Percentiles rank a stretch among this genome's conserved stretches.
Conservation (phyloP, 352 stramenopile genomes). For the Phytophthora multivora region DNA sequence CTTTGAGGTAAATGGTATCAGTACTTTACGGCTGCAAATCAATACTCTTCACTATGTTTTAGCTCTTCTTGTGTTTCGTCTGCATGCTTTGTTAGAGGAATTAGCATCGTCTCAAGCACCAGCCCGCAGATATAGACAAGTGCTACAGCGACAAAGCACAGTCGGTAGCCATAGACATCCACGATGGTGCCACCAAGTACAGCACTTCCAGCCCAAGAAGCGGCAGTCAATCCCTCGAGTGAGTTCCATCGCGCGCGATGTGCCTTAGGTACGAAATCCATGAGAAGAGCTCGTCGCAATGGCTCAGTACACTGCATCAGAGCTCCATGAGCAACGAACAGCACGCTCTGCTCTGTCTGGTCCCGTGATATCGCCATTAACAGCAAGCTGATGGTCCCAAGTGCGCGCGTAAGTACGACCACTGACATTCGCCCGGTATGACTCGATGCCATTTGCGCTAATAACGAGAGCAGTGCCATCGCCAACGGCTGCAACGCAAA, state of each 20-base stretch:
- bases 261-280: slow-evolving; percentile 73
- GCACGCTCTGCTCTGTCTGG: slow-evolving; percentile 35
- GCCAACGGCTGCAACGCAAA: slow-evolving; percentile 60
- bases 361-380: slow-evolving; percentile 48
- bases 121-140: slow-evolving; percentile 53
- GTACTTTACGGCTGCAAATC: not conserved
- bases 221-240: slow-evolving; percentile 64
- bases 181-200: slow-evolving; percentile 68
- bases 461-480: slow-evolving; percentile 46
- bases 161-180: slow-evolving; percentile 62
- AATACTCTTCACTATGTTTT: slow-evolving; percentile 1
- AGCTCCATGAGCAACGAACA: slow-evolving; percentile 59
- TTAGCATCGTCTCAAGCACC: slow-evolving; percentile 52
- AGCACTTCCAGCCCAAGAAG: slow-evolving; percentile 68
- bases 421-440: slow-evolving; percentile 55
- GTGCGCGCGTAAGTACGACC: slow-evolving; percentile 47
- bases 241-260: slow-evolving; percentile 75
- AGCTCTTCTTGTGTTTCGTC: slow-evolving; percentile 8
- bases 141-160: slow-evolving; percentile 64
- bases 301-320: slow-evolving; percentile 72
- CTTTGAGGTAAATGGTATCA: slow-evolving; percentile 1
- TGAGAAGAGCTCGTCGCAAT: slow-evolving; percentile 68
- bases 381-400: slow-evolving; percentile 49
- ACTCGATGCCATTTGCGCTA: slow-evolving; percentile 49
- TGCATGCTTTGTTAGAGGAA: slow-evolving; percentile 60